phyloP scores from a whole-genome alignment of 2,329 filamentous ascomycete species.

The Pseudocercospora crystallina region DNA sequence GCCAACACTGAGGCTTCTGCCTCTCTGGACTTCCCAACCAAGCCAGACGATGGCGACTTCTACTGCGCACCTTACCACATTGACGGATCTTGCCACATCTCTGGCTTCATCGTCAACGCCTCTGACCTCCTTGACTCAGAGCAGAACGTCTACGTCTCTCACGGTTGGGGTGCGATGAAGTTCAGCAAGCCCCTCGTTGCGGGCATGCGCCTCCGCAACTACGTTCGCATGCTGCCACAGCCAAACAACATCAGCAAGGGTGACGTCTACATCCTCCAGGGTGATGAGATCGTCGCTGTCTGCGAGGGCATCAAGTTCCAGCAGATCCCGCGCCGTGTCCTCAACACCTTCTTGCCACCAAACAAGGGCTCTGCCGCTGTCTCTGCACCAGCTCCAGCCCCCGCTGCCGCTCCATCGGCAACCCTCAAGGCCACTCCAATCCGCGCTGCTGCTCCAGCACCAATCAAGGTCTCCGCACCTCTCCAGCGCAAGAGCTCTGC shows the following conservation, averaged over 20 bases:
- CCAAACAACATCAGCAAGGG: slow-evolving; percentile 57
- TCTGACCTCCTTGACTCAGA: slow-evolving; percentile 59
- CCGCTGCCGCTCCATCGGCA: slow-evolving; percentile 23
- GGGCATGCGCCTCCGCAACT: slow-evolving; percentile 55
- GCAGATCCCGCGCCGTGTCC: slow-evolving; percentile 63
- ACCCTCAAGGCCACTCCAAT: slow-evolving; percentile 33
- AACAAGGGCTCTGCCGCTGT: slow-evolving; percentile 41
- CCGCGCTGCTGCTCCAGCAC: slow-evolving; percentile 36
- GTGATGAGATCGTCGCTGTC: slow-evolving; percentile 58
- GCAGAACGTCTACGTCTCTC: slow-evolving; percentile 61
- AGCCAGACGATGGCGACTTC: slow-evolving; percentile 55
- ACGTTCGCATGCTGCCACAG: slow-evolving; percentile 62
- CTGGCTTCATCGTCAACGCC: slow-evolving; percentile 61
- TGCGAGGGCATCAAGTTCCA: slow-evolving; percentile 66
- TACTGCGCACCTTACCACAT: slow-evolving; percentile 61
- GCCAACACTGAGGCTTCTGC: slow-evolving; percentile 57
- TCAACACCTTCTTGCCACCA: slow-evolving; percentile 67
- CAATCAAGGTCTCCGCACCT: slow-evolving; percentile 25
- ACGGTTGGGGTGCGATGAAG: slow-evolving; percentile 62
- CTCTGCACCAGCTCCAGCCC: slow-evolving; percentile 37
- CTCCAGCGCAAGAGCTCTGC: slow-evolving; percentile 24
- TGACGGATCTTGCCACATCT: slow-evolving; percentile 57
- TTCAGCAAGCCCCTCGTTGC: slow-evolving; percentile 44
- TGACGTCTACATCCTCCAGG: slow-evolving; percentile 61
- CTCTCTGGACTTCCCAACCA: slow-evolving; percentile 55